phyloP scores from a whole-genome alignment of 768 basidiomycete genomes.

The Ramaria sp. region DNA sequence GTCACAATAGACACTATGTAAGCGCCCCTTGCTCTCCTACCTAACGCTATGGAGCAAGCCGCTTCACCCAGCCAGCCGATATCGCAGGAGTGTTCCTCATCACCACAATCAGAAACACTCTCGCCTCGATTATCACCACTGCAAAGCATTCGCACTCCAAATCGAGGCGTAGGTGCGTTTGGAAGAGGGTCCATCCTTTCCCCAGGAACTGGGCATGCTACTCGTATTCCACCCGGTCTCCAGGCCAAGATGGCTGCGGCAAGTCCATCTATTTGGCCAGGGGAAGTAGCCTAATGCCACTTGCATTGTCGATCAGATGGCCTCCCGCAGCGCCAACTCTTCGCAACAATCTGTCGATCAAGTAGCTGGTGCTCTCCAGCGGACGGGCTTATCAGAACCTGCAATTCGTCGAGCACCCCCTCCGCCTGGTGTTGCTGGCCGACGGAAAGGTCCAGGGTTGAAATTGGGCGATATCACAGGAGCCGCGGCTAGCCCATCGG shows the following conservation, averaged over 20 bases:
- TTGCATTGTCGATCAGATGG: conserved; percentile 10
- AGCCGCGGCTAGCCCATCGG: conserved; percentile 42
- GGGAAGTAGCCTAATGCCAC: conserved; percentile 12
- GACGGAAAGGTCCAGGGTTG: conserved; percentile 43
- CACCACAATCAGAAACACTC: background rate
- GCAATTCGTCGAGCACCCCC: conserved; percentile 23
- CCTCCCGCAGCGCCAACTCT: conserved; percentile 13
- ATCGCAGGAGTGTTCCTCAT: background rate
- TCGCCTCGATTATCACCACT: background rate
- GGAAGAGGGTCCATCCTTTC: conserved; percentile 31
- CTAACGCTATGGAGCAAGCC: conserved; percentile 6
- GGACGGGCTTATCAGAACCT: conserved; percentile 18
- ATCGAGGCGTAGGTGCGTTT: conserved; percentile 1
- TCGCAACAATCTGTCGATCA: conserved; percentile 9
- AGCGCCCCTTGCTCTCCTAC: background rate
- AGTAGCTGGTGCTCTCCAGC: conserved; percentile 8
- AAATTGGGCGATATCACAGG: conserved; percentile 52
- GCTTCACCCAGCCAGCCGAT: background rate
- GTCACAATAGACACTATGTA: background rate
- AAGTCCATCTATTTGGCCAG: conserved; percentile 19
- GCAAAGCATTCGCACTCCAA: background rate
- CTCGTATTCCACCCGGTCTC: conserved; percentile 78
- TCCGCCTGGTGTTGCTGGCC: conserved; percentile 26
- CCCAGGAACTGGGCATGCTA: conserved; percentile 31
- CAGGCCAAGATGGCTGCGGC: conserved; percentile 94